Evolutionary conservation across 1,284 basidiomycete genomes (phyloP), one percentile per base, ranked within the genome.

Genomic region (Termitomyces sp.): DNA sequence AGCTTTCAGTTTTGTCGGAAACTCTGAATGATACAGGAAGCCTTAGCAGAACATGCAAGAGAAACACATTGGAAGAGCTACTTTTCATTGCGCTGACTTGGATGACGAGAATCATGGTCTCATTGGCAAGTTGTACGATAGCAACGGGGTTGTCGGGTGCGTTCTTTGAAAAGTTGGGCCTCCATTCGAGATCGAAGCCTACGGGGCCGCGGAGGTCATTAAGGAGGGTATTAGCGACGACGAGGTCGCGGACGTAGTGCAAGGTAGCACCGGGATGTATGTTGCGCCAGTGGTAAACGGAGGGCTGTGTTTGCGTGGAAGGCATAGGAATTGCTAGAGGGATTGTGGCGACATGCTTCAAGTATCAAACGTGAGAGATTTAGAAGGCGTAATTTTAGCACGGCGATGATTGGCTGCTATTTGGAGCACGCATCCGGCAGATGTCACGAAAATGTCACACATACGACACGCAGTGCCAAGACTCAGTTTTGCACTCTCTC

Each of bases 101-200:
- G 7, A 90, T 66, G 3, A 90, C 77, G 36, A 85, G 66, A 17
- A 88, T 76, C 13, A 65, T 71, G 6, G 79, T 65, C 6, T 70
- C 64, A 56, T 73, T 80, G 3, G 86, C 83, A 26, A 90, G 74
- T 64, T 90, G 88, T 2, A 90, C 74, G 15, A 90, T 73, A 2
- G 88, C 82, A 28, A 87, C 82, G 13, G 76, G 83, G 61, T 89
- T 86, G 66, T 82, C 78, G 26, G 67, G 62, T 19, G 68, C 63
- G 13, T 82, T 80, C 61, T 79, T 81, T 43, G 62, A 56, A 60
- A 70, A 82, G 21, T 63, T 79, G 0, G 88, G 88, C 57, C 77
- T 79, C 88, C 88, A 90, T 67, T 90, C 88, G 38, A 88, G 72
- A 64, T 90, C 88, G 58, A 90, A 83, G 36, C 87, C 87, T 50